phyloP scores from a whole-genome alignment of 805 yeast species.

The Metschnikowia anglica region DNA sequence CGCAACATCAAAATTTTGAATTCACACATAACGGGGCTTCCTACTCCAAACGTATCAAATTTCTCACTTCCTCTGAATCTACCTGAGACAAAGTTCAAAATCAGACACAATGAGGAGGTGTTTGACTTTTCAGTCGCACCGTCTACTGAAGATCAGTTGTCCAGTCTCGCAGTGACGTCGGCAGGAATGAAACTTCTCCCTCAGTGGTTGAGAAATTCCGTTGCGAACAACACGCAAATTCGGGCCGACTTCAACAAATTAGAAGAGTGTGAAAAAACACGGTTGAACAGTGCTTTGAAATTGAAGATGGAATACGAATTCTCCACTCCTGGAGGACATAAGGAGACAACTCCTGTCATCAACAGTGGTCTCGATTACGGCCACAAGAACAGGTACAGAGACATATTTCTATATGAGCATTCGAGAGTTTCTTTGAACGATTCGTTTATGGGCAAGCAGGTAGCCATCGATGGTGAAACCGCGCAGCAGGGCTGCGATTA shows the following conservation, averaged over 20 bases:
- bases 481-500: slow-evolving; percentile 47
- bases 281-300: slow-evolving; percentile 46
- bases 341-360: slow-evolving; percentile 41
- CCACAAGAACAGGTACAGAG: slow-evolving; percentile 23
- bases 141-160: slow-evolving; percentile 11
- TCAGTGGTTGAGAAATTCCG: slow-evolving; percentile 16
- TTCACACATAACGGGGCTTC: neutral
- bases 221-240: slow-evolving; percentile 17
- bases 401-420: slow-evolving; percentile 22
- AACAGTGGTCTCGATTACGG: slow-evolving; percentile 41
- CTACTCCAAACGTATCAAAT: slow-evolving; percentile 47
- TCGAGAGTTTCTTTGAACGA: slow-evolving; percentile 18
- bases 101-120: slow-evolving; percentile 55
- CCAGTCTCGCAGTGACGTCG: slow-evolving; percentile 6
- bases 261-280: slow-evolving; percentile 66
- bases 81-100: slow-evolving; percentile 36
- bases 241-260: slow-evolving; percentile 53
- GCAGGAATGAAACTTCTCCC: slow-evolving; percentile 15
- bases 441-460: neutral
- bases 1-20: slow-evolving; percentile 1
- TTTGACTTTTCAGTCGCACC: slow-evolving; percentile 15
- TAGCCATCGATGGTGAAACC: slow-evolving; percentile 3
- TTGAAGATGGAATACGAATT: slow-evolving; percentile 6
- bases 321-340: slow-evolving; percentile 20
- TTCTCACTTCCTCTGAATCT: slow-evolving; percentile 50